phyloP scores from a whole-genome alignment of 78 protist genomes.

The Dictyostelium firmibasis region DNA sequence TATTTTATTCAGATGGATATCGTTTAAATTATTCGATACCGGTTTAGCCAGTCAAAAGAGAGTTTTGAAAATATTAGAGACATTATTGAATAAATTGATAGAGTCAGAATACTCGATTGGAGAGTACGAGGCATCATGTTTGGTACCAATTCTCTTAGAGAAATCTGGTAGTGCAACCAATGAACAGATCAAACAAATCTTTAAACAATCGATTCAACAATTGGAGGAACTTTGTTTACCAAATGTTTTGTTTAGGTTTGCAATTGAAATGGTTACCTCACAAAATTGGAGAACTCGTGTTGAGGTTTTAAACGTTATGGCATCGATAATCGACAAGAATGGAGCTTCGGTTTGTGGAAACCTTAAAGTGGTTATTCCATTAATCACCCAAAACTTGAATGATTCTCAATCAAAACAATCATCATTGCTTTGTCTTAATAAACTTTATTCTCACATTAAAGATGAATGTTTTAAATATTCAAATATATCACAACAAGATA shows the following conservation, averaged over 20 bases:
- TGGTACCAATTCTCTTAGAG: conserved; percentile 37
- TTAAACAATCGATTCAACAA: not conserved
- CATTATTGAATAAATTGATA: not conserved
- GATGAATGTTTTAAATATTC: conserved; percentile 37
- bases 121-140: conserved; percentile 62
- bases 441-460: conserved; percentile 33
- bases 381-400: conserved; percentile 5
- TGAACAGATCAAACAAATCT: conserved; percentile 9
- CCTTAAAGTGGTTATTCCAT: conserved; percentile 7
- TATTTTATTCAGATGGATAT: conserved; percentile 31
- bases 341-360: conserved; percentile 38
- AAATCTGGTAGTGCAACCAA: conserved; percentile 13
- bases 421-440: not conserved
- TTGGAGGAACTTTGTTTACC: conserved; percentile 37
- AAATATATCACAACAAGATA: not conserved
- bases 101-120: conserved; percentile 11
- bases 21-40: conserved; percentile 54
- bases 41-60: conserved; percentile 24
- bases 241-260: conserved; percentile 8
- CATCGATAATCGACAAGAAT: conserved; percentile 4
- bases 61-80: not conserved
- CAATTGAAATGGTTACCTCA: conserved; percentile 1
- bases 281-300: conserved; percentile 65
- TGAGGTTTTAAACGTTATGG: conserved; percentile 18
- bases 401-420: conserved; percentile 30